Evolutionary conservation across 2,329 filamentous ascomycete genomes (phyloP), one percentile per base, ranked within the genome.

Genomic region (Corynespora cassiicola): DNA sequence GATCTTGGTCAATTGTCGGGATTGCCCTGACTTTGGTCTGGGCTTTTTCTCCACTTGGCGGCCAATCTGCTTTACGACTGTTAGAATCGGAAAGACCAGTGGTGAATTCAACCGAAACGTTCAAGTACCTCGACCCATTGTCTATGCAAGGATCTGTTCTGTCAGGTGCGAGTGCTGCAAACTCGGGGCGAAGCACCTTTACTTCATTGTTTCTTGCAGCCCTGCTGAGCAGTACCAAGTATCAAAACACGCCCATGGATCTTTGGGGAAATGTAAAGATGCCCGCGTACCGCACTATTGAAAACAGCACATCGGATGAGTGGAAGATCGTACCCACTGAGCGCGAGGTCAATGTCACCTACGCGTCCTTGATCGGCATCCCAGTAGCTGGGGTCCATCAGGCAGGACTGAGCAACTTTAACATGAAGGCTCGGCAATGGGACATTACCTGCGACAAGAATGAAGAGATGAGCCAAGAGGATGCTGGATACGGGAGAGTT

Each of bases 241-340:
- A 56, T 24, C 45, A 59, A 31, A 34, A 32, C 23, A 56, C 42
- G 1, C 35, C 52, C 2, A 52, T 55, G 49, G 60, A 61, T 36
- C 31, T 58, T 3, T 61, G 60, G 60, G 57, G 54, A 7, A 62
- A 61, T 8, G 44, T 61, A 12, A 63, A 58, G 29, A 30, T 64
- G 1, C 60, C 60, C 6, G 31, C 49, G 3, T 61, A 58, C 26
- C 34, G 47, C n/a, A 34, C 50, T 1, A 32, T 64, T 12, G 47
- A 54, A 12, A 52, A 54, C 33, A 52, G 22, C 15, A 52, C 50
- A 0, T 35, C 39, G 1, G 39, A 51, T 15, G 53, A 47, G 8
- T 61, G 49, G 56, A 59, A 60, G 20, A 7, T 22, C 11, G 18
- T 50, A 2, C 31, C 44, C 2, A 26, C 19, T 15, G 42, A 48